A percentile compares a stretch with the other conserved stretches of the same genome.
Conservation (phyloP, 805 yeast genomes). For the Lachancea lanzarotensis region DNA sequence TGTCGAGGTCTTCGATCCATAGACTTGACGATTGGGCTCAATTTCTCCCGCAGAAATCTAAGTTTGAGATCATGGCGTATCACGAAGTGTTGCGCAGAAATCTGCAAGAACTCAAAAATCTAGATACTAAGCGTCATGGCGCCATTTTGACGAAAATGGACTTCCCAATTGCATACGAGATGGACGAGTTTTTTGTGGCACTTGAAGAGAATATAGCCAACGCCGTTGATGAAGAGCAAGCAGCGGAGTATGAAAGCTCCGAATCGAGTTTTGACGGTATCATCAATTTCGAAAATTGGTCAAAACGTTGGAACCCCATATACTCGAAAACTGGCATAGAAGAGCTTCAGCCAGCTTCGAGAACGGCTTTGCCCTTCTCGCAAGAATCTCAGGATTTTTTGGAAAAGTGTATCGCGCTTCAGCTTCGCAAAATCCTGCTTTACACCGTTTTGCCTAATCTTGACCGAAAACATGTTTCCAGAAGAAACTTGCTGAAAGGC, state of each 20-base stretch:
- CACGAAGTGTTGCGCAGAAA: slow-evolving; percentile 20
- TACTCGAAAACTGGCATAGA: slow-evolving; percentile 20
- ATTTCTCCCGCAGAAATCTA: slow-evolving; percentile 20
- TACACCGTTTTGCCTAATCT: slow-evolving; percentile 17
- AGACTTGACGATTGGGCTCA: slow-evolving; percentile 27
- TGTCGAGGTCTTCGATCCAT: slow-evolving; percentile 29
- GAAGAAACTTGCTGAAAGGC: neutral
- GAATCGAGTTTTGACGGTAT: slow-evolving; percentile 2
- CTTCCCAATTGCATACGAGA: slow-evolving; percentile 32
- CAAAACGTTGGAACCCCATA: slow-evolving; percentile 23
- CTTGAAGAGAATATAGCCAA: slow-evolving; percentile 23
- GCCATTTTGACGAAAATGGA: slow-evolving; percentile 18
- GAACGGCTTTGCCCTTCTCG: slow-evolving; percentile 13
- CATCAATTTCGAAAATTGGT: slow-evolving; percentile 22
- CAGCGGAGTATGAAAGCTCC: neutral
- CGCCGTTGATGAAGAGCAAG: slow-evolving; percentile 8
- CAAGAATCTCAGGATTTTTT: slow-evolving; percentile 13
- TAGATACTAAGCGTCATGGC: slow-evolving; percentile 13
- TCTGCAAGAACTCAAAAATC: slow-evolving; percentile 13
- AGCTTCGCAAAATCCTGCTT: slow-evolving; percentile 18
- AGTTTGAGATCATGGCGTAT: slow-evolving; percentile 25
- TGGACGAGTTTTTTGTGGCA: slow-evolving; percentile 24
- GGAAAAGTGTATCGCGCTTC: slow-evolving; percentile 11
- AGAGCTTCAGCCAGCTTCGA: slow-evolving; percentile 13
- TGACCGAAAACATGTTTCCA: slow-evolving; percentile 12